Conservation (phyloP, 108 stramenopile genomes). For the Chaetoceros muelleri region DNA sequence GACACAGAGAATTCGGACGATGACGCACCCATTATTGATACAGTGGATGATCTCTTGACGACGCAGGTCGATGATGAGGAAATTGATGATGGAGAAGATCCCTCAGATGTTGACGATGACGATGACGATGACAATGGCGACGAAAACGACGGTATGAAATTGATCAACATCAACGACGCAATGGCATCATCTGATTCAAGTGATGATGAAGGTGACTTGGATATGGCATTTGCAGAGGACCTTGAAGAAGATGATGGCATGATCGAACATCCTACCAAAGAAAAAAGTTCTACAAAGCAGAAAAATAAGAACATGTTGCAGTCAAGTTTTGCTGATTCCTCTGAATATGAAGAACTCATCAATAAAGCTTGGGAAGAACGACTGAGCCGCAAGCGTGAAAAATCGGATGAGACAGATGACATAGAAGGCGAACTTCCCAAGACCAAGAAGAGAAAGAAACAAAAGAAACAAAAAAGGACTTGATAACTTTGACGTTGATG, state of each 20-base stretch:
- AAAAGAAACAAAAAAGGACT: too few species aligned
- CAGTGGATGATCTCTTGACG: constrained; percentile 7
- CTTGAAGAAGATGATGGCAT: constrained; percentile 29
- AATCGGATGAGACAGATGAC: background rate
- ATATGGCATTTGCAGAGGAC: constrained; percentile 11
- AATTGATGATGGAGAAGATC: constrained; percentile 3
- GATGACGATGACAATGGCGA: constrained; percentile 16
- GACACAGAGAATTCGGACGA: constrained; percentile 20
- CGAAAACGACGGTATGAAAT: background rate
- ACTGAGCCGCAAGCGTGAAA: constrained; percentile 3
- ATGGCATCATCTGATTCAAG: constrained; percentile 8
- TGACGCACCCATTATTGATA: constrained; percentile 7
- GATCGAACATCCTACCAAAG: constrained; percentile 13
- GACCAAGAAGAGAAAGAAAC: background rate
- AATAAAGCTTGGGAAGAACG: constrained; percentile 12
- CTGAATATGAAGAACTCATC: constrained; percentile 54
- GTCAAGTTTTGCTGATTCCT: constrained; percentile 44
- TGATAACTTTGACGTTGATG: too few species aligned
- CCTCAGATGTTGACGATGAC: constrained; percentile 1
- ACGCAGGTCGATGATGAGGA: constrained; percentile 17
- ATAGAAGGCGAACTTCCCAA: background rate
- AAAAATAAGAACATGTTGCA: constrained; percentile 17
- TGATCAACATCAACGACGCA: background rate
- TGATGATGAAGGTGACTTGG: constrained; percentile 20
- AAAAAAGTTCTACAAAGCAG: constrained; percentile 12